phyloP scores from a whole-genome alignment of 176 grass and related monocot genomes.

The Aegilops speltoides region DNA sequence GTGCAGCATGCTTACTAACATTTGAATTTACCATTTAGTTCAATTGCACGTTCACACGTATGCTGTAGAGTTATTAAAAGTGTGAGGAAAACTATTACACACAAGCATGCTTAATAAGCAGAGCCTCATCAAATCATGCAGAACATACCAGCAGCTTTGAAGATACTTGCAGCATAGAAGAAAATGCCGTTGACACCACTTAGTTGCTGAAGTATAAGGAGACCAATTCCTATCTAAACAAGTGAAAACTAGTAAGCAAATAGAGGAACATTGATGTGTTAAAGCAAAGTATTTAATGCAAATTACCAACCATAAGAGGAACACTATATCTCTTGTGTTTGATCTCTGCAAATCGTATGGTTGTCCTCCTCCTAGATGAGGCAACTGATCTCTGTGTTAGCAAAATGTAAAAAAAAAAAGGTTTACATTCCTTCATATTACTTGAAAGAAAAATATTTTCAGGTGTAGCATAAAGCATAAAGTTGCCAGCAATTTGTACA shows the following conservation, averaged over 20 bases:
- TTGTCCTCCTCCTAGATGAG: constrained; percentile 71
- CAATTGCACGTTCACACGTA: neutral
- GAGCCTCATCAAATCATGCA: neutral
- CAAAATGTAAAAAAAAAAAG: constrained; percentile 11
- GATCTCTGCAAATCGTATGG: constrained; percentile 78
- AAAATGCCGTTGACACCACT: constrained; percentile 90
- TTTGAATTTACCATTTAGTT: constrained; percentile 17
- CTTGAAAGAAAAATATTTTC: constrained; percentile 13
- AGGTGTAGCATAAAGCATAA: constrained; percentile 18
- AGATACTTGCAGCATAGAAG: constrained; percentile 90
- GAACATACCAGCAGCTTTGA: constrained; percentile 83
- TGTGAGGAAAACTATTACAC: neutral
- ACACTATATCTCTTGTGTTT: constrained; percentile 88
- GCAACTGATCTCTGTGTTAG: constrained; percentile 76
- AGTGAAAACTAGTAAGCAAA: constrained; percentile 23
- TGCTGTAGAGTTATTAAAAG: neutral
- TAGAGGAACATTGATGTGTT: neutral
- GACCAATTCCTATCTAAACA: constrained; percentile 83
- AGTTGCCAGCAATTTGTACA: neutral
- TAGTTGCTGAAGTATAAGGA: constrained; percentile 84
- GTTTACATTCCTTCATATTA: constrained; percentile 1
- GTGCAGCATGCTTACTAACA: neutral
- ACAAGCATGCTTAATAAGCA: constrained; percentile 8
- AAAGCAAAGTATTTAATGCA: constrained; percentile 11
- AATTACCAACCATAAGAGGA: constrained; percentile 68